Base-by-base conservation (phyloP, 208 protist species). In the Naegleria lovaniensis region DNA sequence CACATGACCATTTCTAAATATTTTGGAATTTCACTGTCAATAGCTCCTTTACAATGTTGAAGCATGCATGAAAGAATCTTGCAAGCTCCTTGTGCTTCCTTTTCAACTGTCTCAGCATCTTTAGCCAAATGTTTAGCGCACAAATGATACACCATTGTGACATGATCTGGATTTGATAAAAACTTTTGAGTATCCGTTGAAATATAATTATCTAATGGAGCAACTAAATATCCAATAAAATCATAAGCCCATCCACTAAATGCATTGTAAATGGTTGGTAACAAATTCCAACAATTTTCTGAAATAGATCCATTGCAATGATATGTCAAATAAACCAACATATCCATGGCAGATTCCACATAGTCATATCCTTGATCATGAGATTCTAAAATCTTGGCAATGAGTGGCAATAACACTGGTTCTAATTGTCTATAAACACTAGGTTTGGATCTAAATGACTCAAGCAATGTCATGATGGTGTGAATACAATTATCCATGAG, bases 181-280 rank as follows among this genome's bases (percentile, higher is more conserved):
- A 98, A 98, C 22, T 76, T 52, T 25, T 94, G 75, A 0, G 96
- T 95, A 83, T 96, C 95, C 33, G 96, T 95, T 0, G 92, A 95
- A 79, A 95, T 93, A 91, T 95, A 97, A 93, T 98, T 98, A 91
- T 98, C 96, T 16, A 98, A 89, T 52, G 96, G 96, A 38, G 96
- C 93, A 38, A 98, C 93, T 89, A 98, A 94, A 83, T 96, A 90
- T 7, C 89, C 87, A 92, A 98, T 95, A 92, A 98, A 98, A 91
- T 98, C 96, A 15, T 94, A 92, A 3, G 96, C 95, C 59, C 94
- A 96, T 36, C 94, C 93, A 52, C 93, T 75, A 38, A 93, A 92
- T 11, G 90, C 4, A 1, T 88, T 7, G 39, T 89, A 85, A n/a
- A 94, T 91, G 52, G 96, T 48, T 13, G 92, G 93, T 67, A 92